A percentile compares a stretch with the other conserved stretches of the same genome.
Conservation (phyloP, 2,329 filamentous ascomycete species). For the Colletotrichum gigasporum region DNA sequence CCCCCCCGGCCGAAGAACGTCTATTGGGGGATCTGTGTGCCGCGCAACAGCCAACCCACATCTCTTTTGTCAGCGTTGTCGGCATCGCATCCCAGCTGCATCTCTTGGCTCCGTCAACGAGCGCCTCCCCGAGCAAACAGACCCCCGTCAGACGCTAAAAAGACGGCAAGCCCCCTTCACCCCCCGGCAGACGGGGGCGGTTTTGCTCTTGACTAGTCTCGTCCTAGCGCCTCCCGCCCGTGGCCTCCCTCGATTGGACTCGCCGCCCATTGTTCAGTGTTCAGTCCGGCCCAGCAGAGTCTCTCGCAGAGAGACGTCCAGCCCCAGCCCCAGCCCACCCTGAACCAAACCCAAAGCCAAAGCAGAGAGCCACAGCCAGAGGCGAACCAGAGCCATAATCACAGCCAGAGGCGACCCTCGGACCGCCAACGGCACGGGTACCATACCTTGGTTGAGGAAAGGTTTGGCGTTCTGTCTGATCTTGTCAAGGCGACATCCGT, state of each 20-base stretch:
- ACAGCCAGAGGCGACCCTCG: neutral
- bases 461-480: constrained; percentile 2
- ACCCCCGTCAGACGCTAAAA: constrained; percentile 25
- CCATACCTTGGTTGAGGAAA: neutral
- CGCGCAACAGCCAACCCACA: neutral
- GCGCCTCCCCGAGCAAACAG: constrained; percentile 7
- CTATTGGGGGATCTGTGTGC: neutral
- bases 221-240: constrained; percentile 23
- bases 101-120: constrained; percentile 13
- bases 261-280: constrained; percentile 14
- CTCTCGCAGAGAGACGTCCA: neutral
- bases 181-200: constrained; percentile 12
- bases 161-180: constrained; percentile 5
- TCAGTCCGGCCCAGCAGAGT: constrained; percentile 21
- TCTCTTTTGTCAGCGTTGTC: neutral
- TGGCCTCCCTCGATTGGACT: constrained; percentile 23
- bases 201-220: constrained; percentile 17
- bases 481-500: neutral
- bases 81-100: constrained; percentile 4
- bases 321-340: neutral
- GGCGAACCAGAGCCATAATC: neutral
- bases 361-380: no score
- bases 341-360: no score
- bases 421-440: constrained; percentile 6
- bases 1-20: neutral